Evolutionary conservation across 192 early-diverging fungal genomes (phyloP).

Genomic region (Geranomyces michiganensis): DNA sequence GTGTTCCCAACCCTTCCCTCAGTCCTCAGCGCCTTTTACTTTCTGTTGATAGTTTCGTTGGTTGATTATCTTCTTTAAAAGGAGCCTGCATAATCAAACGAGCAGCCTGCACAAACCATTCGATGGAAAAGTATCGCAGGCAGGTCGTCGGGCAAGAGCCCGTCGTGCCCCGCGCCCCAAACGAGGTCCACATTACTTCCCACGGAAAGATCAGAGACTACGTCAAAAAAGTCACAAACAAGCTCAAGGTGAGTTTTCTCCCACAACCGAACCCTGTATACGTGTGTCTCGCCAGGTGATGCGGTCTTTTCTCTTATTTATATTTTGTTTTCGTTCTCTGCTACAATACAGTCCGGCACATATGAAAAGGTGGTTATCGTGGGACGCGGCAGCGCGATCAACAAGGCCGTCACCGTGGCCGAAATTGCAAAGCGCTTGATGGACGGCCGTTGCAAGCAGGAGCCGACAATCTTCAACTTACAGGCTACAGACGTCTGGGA

Average conservation of each 20-base stretch:
- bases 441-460: slow-evolving; percentile 46
- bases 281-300: too few relatives aligned
- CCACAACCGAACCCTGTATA: too few relatives aligned
- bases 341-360: slow-evolving; percentile 6
- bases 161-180: neutral
- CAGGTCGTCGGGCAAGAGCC: slow-evolving; percentile 17
- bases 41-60: too few relatives aligned
- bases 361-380: slow-evolving; percentile 27
- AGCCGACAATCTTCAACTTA: slow-evolving; percentile 36
- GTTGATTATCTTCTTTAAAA: too few relatives aligned
- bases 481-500: slow-evolving; percentile 45
- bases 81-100: too few relatives aligned
- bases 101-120: too few relatives aligned
- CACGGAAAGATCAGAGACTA: slow-evolving; percentile 18
- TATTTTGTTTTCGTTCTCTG: neutral
- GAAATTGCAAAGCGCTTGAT: slow-evolving; percentile 68
- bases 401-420: slow-evolving; percentile 65
- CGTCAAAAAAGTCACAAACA: neutral
- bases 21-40: too few relatives aligned
- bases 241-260: slow-evolving; percentile 18
- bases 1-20: too few relatives aligned
- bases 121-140: slow-evolving; percentile 37
- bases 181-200: slow-evolving; percentile 22
- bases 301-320: neutral
- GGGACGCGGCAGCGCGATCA: slow-evolving; percentile 57